These are phyloP conservation scores for Entelexis paramagnoliae DNA, from an alignment of 1,139 yeast species.

Conservation along the genomic window DNA sequence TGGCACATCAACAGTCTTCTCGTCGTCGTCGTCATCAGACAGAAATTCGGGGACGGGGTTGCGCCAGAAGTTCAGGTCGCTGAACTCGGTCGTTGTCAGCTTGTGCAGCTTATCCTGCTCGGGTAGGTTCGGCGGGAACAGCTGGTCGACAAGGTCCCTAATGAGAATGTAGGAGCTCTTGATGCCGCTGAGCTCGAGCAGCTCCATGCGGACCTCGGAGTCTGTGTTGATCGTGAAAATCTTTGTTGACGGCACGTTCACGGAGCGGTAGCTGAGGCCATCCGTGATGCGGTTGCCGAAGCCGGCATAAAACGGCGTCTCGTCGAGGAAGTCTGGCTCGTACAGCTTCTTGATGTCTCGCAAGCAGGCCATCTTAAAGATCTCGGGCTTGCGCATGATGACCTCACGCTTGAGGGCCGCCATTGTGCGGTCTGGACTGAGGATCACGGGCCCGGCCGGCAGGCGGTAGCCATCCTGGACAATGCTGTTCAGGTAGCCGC, in stretches of 20 bases:
- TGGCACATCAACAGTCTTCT: neutral
- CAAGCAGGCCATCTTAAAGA: constrained; percentile 94
- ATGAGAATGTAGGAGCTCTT: constrained; percentile 79
- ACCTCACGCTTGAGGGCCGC: constrained; percentile 91
- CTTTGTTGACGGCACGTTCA: constrained; percentile 86
- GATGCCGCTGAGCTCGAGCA: constrained; percentile 87
- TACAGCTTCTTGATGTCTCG: constrained; percentile 68
- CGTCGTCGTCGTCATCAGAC: constrained; percentile 18
- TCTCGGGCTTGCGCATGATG: constrained; percentile 88
- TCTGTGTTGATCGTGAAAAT: constrained; percentile 93
- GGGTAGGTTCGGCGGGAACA: constrained; percentile 62
- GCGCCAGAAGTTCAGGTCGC: constrained; percentile 89
- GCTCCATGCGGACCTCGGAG: constrained; percentile 96
- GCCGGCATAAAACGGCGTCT: constrained; percentile 90
- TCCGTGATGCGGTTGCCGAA: constrained; percentile 96
- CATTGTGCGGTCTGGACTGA: constrained; percentile 93
- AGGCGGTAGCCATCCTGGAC: constrained; percentile 62
- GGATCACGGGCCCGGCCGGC: constrained; percentile 88
- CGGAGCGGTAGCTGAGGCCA: constrained; percentile 89
- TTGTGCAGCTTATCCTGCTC: constrained; percentile 22
- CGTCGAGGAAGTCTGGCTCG: constrained; percentile 25
- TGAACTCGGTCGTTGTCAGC: constrained; percentile 35
- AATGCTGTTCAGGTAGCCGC: constrained; percentile 71
- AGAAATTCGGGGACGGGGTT: constrained; percentile 61
- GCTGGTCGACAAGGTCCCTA: constrained; percentile 92